These are phyloP conservation scores for Populus davidiana DNA, from an alignment of 345 rosid species.

Conservation along the genomic window DNA sequence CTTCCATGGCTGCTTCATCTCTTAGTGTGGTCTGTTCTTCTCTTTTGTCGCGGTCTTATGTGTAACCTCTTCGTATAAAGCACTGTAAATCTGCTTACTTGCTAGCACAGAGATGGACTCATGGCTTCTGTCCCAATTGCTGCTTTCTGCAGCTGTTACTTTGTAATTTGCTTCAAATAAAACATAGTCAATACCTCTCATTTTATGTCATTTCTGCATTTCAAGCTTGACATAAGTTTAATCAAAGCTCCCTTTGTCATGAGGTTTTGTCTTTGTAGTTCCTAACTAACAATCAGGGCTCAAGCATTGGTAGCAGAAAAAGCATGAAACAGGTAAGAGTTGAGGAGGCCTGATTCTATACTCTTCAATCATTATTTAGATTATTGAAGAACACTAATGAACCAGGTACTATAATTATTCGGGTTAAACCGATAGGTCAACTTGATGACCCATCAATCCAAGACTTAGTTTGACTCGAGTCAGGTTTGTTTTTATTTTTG, in stretches of 20 bases:
- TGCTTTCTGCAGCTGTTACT: not conserved
- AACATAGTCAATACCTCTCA: not conserved
- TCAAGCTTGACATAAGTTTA: not conserved
- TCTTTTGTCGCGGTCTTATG: not conserved
- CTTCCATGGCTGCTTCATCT: constrained; percentile 1
- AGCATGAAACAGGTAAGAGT: no score
- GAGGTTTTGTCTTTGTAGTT: not conserved
- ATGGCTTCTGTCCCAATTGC: not conserved
- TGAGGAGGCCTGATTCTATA: no score
- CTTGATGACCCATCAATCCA: no score
- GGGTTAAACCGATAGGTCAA: no score
- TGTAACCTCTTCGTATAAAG: not conserved
- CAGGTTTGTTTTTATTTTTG: no score
- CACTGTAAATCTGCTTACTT: not conserved
- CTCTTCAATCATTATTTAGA: no score
- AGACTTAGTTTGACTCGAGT: no score
- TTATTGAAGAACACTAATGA: no score
- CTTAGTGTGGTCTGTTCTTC: not conserved
- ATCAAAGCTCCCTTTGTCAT: no score
- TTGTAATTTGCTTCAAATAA: not conserved
- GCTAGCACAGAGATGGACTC: not conserved
- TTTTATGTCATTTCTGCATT: not conserved
- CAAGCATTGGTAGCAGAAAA: not conserved
- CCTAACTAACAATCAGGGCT: not conserved
- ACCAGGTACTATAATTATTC: no score